Conservation (phyloP, 352 stramenopile species). For the Pythium grandisporangium region DNA sequence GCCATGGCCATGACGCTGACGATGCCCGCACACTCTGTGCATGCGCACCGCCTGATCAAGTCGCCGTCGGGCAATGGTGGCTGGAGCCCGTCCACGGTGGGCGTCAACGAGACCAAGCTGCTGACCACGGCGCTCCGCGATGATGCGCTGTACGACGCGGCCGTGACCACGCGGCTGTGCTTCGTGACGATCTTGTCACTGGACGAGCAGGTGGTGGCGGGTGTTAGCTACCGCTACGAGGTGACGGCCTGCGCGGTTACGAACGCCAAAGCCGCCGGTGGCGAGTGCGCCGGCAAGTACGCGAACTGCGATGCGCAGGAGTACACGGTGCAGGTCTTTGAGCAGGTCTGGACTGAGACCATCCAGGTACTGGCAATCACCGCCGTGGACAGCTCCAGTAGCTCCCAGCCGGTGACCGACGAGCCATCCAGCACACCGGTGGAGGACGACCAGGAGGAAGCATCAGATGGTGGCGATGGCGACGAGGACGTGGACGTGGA, state of each 20-base stretch:
- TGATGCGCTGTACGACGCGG: slow-evolving; percentile 1
- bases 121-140: background rate
- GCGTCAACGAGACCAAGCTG: background rate
- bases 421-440: too few relatives aligned
- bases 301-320: background rate
- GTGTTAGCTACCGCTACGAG: slow-evolving; percentile 9
- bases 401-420: too few relatives aligned
- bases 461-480: too few relatives aligned
- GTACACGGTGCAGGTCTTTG: slow-evolving; percentile 1
- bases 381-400: too few relatives aligned
- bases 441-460: too few relatives aligned
- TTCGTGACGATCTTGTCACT: slow-evolving; percentile 10
- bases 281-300: background rate
- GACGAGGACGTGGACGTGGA: background rate
- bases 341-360: slow-evolving; percentile 5
- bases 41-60: too few relatives aligned
- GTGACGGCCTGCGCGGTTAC: slow-evolving; percentile 4
- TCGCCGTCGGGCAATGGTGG: too few relatives aligned
- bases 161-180: slow-evolving; percentile 14
- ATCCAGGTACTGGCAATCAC: background rate
- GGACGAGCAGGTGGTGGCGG: slow-evolving; percentile 9
- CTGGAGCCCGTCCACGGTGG: background rate
- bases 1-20: too few relatives aligned
- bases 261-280: background rate
- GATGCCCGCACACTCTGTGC: too few relatives aligned